Evolutionary conservation across 1,139 yeast species (phyloP).

Genomic region (Eremothecium gossypii): DNA sequence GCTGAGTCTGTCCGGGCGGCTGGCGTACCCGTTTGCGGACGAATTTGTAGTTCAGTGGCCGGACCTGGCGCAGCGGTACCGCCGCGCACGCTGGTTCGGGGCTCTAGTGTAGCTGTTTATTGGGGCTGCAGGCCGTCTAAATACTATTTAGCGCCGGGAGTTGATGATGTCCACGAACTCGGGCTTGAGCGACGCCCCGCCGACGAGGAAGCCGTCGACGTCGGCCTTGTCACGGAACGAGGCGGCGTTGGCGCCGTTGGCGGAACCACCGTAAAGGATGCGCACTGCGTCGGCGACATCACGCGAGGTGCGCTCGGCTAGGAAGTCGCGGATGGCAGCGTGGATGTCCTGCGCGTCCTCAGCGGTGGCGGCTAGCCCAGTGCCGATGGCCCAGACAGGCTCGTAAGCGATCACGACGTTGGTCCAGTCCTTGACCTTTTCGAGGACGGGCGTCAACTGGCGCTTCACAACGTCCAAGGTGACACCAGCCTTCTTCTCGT

Average conservation of each 20-base stretch:
- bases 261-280: constrained; percentile 98
- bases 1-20: constrained; percentile 67
- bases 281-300: constrained; percentile 70
- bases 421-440: constrained; percentile 81
- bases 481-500: constrained; percentile 82
- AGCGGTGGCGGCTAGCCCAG: constrained; percentile 98
- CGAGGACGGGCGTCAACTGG: constrained; percentile 85
- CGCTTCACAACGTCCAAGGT: constrained; percentile 82
- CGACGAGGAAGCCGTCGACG: constrained; percentile 98
- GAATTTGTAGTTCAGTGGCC: constrained; percentile 89
- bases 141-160: constrained; percentile 65
- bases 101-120: constrained; percentile 40
- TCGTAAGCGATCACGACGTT: constrained; percentile 94
- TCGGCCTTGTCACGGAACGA: constrained; percentile 88
- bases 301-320: constrained; percentile 66
- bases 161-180: constrained; percentile 93
- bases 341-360: constrained; percentile 96
- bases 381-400: constrained; percentile 99
- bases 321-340: constrained; percentile 75
- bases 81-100: constrained; percentile 69
- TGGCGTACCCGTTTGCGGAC: constrained; percentile 62
- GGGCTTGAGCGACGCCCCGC: constrained; percentile 98
- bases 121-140: constrained; percentile 1
- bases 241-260: constrained; percentile 86
- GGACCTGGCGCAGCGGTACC: constrained; percentile 43